Evolutionary conservation across 768 basidiomycete species (phyloP).

Genomic region (Boletus pseudo-olivaceus): DNA sequence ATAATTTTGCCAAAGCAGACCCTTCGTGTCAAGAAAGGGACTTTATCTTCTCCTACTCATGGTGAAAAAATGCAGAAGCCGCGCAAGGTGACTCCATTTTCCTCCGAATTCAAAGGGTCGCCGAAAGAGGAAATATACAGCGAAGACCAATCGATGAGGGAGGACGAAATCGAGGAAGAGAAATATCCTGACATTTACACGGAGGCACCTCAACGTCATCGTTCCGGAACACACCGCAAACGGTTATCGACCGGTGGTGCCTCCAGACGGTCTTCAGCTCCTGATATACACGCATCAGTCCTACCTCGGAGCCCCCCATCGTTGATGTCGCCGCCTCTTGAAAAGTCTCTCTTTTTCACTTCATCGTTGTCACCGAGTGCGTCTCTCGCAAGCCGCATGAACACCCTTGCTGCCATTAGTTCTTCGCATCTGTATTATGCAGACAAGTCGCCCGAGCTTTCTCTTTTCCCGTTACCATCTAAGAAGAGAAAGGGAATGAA

Average conservation of each 20-base stretch:
- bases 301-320: conserved; percentile 57
- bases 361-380: conserved; percentile 12
- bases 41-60: not conserved
- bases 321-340: conserved; percentile 54
- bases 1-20: not conserved
- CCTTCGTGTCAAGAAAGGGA: not conserved
- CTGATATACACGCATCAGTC: conserved; percentile 34
- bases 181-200: conserved; percentile 13
- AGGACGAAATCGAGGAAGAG: not conserved
- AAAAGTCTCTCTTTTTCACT: conserved; percentile 54
- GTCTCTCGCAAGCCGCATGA: conserved; percentile 13
- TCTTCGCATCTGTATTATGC: not conserved
- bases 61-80: not conserved
- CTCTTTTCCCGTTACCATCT: conserved; percentile 20
- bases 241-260: not conserved
- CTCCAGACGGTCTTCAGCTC: conserved; percentile 13
- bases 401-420: not conserved
- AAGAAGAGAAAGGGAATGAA: conserved; percentile 3
- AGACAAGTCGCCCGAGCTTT: conserved; percentile 9
- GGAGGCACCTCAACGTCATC: conserved; percentile 14
- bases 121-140: not conserved
- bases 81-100: conserved; percentile 11
- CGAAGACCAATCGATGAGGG: not conserved
- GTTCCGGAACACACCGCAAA: conserved; percentile 3
- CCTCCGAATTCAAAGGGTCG: not conserved